Base-by-base conservation (phyloP, 805 yeast genomes). In the Cyberlindnera samutprakarnensis region DNA sequence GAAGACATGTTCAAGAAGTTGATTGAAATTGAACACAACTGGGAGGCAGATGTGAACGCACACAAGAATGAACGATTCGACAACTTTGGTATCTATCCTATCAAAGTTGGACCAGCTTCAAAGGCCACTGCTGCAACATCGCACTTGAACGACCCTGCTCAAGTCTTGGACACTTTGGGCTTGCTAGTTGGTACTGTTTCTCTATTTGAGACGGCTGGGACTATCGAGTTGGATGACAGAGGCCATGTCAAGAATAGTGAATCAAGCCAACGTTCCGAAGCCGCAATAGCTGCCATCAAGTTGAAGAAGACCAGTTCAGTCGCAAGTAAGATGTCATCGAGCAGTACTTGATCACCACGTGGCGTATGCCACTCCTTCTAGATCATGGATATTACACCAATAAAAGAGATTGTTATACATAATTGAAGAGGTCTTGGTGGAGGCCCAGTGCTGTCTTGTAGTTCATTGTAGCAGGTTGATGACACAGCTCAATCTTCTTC, bases 1-100 rank as follows among this genome's bases (percentile, higher is more conserved):
- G 99, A 92, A 57, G 98, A 92, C 51, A 92, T 92, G 99, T 92
- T 92, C 57, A 68, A 65, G 37, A 79, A 90, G 18, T 64, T 92
- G 47, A 72, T 77, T 36, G 64, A 62, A 3, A 73, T 84, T 43
- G 86, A 80, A 46, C 48, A 53, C 3, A 45, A 49, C n/a, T 75
- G 81, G 80, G 60, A 57, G 38, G 41, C 51, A 11, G 51, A 64
- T 20, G 37, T 24, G 3, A 7, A 18, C 14, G 39, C 43, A 3
- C 21, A 19, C 18, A 42, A 39, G 22, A 29, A 38, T 14, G 55
- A 57, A 13, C 53, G 52, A 8, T 54, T 61, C 3, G 73, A 70
- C 19, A 53, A 66, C 28, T 71, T 71, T 54, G 83, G 90, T 12
- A 61, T 87, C 30, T 82, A 75, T 53, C 88, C 96, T 0, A 87